Conservation (phyloP, 2,329 filamentous ascomycete genomes). For the Colletotrichum sp. region DNA sequence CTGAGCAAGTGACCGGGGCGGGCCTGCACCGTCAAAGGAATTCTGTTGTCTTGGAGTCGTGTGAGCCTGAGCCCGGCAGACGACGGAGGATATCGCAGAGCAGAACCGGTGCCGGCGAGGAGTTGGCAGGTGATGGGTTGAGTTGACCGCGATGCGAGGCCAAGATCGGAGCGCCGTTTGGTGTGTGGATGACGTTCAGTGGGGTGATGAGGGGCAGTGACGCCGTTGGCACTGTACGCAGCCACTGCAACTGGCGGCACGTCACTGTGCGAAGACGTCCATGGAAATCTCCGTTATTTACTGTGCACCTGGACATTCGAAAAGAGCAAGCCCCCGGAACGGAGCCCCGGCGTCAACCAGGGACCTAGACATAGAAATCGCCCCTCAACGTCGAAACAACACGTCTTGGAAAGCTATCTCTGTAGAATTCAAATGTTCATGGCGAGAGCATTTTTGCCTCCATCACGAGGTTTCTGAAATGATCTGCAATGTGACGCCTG, state of each 20-base stretch:
- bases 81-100: not conserved
- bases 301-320: not conserved
- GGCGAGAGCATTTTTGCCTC: not conserved
- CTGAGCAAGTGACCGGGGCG: not conserved
- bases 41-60: not conserved
- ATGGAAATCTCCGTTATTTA: not conserved
- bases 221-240: not conserved
- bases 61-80: not conserved
- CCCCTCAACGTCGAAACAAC: not conserved
- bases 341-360: not conserved
- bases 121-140: not conserved
- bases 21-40: not conserved
- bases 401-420: not conserved
- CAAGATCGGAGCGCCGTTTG: conserved; percentile 1
- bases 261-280: not conserved
- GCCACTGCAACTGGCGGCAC: rapidly evolving
- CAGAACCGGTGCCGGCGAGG: not conserved
- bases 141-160: not conserved
- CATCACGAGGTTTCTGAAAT: not conserved
- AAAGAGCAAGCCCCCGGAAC: not conserved
- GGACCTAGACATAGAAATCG: not conserved
- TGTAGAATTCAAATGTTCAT: too few species aligned
- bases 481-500: not conserved
- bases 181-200: conserved; percentile 20
- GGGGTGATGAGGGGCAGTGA: conserved; percentile 18